Base-by-base conservation (phyloP, 2,329 filamentous ascomycete genomes). In the Rhynchosporium agropyri region DNA sequence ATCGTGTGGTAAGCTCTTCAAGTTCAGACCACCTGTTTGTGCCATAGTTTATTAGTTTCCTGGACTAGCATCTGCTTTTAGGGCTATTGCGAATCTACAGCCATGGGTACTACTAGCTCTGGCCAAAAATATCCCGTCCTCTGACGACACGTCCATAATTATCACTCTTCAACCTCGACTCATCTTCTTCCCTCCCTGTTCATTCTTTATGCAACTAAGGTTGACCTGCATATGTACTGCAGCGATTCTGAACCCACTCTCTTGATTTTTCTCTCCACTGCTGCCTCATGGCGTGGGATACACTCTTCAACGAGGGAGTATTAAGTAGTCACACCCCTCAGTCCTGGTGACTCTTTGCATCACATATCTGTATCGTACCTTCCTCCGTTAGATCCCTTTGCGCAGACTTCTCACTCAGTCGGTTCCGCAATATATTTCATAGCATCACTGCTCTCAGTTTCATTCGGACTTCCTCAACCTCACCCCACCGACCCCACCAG, bases 301-400 rank as follows among this genome's bases (percentile, higher is more conserved):
- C 53, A 49, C 60, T 43, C 31, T 58, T 36, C 48, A 61, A 61
- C 61, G 57, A 58, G 61, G 63, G 64, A 65, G 58, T 72, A 71
- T 74, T 54, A 74, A 74, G 72, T 71, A 71, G 72, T 70, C 71
- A 69, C 65, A 62, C 67, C 67, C 67, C 67, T 67, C 64, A 58
- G 61, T 50, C 58, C 68, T 69, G 64, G 73, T 74, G 71, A 73
- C 69, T 73, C 71, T 70, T 68, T 65, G 67, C 69, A 67, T 68
- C 63, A 70, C 64, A 65, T 62, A 65, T 66, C 64, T 62, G 62
- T 62, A 62, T 70, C 58, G 36, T 65, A 43, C 58, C 5, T 64
- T 65, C 59, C 54, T 68, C 67, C 56, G 46, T 67, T 67, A 68
- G 67, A 71, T 65, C 70, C 72, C 65, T 66, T 73, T 70, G 64